These are phyloP conservation scores for Alternaria conjuncta DNA, from an alignment of 2,329 filamentous ascomycete genomes.

Conservation along the genomic window DNA sequence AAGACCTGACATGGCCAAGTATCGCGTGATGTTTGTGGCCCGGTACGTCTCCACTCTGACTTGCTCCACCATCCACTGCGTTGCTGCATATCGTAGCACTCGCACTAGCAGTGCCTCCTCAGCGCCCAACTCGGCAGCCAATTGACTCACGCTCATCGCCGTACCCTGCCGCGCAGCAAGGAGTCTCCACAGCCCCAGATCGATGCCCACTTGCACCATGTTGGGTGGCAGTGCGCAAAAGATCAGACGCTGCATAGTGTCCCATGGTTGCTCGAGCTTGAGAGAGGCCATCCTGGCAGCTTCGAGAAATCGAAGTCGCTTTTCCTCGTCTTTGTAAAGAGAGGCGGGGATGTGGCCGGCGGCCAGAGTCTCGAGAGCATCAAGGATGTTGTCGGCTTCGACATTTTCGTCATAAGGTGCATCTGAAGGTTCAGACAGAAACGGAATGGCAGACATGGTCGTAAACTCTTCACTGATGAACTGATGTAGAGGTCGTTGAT, in stretches of 20 bases:
- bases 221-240: slow-evolving; percentile 7
- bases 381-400: slow-evolving; percentile 1
- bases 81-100: slow-evolving; percentile 2
- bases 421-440: neutral
- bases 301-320: slow-evolving; percentile 5
- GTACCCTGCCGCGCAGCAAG: neutral
- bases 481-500: neutral
- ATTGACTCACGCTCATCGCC: slow-evolving; percentile 1
- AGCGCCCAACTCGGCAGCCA: slow-evolving; percentile 3
- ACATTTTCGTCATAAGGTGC: neutral
- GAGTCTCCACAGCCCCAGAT: slow-evolving; percentile 8
- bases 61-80: slow-evolving; percentile 12
- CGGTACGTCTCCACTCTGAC: slow-evolving; percentile 4
- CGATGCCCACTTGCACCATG: slow-evolving; percentile 6
- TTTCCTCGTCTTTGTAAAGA: slow-evolving; percentile 2
- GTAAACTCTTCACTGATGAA: neutral
- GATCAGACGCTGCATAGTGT: slow-evolving; percentile 6
- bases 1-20: slow-evolving; percentile 4
- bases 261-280: slow-evolving; percentile 8
- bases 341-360: neutral
- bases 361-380: slow-evolving; percentile 2
- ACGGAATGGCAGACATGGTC: neutral
- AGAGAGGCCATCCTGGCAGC: slow-evolving; percentile 7
- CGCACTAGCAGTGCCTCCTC: slow-evolving; percentile 4
- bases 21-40: slow-evolving; percentile 1